Base-by-base conservation (phyloP, 352 stramenopile genomes). In the Pythium sukuiense region DNA sequence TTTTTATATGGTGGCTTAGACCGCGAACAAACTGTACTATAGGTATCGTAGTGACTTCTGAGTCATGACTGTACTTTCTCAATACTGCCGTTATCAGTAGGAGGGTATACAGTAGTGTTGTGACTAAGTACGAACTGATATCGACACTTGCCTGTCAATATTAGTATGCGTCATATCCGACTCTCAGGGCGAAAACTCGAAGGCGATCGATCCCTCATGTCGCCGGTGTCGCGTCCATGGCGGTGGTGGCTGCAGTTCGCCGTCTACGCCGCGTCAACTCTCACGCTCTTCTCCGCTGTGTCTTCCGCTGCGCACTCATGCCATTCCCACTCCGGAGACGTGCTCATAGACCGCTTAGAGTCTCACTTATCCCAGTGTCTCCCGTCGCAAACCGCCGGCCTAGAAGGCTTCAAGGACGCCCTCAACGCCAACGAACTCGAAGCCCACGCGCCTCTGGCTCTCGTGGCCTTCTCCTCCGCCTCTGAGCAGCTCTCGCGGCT, bases 401-500 rank as follows among this genome's bases (percentile, higher is more conserved):
- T 86, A 3, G 75, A 80, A 14, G 67, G 57, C 16, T 73, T 90
- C 30, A 76, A 70, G 9, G 76, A 86, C 50, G 70, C 65, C 27
- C 77, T 90, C 30, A 55, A 69, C 30, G 55, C 72, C 30, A 89
- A 88, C 48, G 82, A 89, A 56, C 72, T 85, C 41, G 79, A 88
- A 33, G 54, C 61, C 12, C 69, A 71, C 24, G 67, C 75, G 29
- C 83, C 83, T 4, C 68, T 91, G 58, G 77, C 83, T 37, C 66
- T 91, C 24, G 70, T 79, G 39, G 48, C 76, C 7, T 83, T 91
- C 64, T 87, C 80, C 20, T 83, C 85, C 45, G 81, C 76, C 20
- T 74, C 72, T 16, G 37, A 57, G 6, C 14, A 74, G 24, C 55
- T 86, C 45, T 60, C 73, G 41, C 59, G 72, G 5, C 57, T 85